Conservation (phyloP, 371 early-diverging fungal species). For the Phascolomyces articulosus region DNA sequence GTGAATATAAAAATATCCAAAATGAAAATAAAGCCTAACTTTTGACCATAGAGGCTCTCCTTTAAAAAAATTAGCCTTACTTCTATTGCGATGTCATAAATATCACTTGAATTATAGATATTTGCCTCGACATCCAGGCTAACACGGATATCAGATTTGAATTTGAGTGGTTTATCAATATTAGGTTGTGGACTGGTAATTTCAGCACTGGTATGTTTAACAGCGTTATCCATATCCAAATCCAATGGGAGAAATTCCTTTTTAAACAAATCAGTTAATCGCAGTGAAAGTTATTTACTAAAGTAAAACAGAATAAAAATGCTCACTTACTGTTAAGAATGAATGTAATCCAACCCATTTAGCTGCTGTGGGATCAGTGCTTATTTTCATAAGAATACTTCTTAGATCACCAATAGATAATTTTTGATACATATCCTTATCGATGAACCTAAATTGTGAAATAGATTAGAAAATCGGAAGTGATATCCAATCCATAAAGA, state of each 20-base stretch:
- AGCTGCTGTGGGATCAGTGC: not conserved
- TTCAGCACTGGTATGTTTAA: conserved; percentile 39
- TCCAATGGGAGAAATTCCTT: conserved; percentile 40
- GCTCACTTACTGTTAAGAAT: conserved; percentile 38
- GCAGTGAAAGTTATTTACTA: not conserved
- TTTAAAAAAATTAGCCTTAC: too few species aligned
- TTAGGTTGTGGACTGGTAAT: conserved; percentile 42
- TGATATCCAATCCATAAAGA: too few species aligned
- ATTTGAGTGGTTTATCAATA: conserved; percentile 43
- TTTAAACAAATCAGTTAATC: not conserved
- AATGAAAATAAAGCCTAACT: too few species aligned
- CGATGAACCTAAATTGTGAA: not conserved
- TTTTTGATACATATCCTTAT: conserved; percentile 4
- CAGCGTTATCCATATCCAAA: conserved; percentile 31
- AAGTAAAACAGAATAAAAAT: too few species aligned
- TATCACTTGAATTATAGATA: conserved; percentile 35
- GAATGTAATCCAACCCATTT: conserved; percentile 35
- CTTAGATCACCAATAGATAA: not conserved
- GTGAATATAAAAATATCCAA: not conserved
- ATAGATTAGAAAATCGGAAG: too few species aligned
- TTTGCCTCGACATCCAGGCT: conserved; percentile 43
- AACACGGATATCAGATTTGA: conserved; percentile 31
- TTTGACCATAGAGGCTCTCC: not conserved
- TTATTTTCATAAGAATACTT: conserved; percentile 7
- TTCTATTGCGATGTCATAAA: conserved; percentile 42